A percentile compares a stretch with the other conserved stretches of the same genome.
Conservation (phyloP, 148 eudicot species). For the Rhododendron williamsianum region DNA sequence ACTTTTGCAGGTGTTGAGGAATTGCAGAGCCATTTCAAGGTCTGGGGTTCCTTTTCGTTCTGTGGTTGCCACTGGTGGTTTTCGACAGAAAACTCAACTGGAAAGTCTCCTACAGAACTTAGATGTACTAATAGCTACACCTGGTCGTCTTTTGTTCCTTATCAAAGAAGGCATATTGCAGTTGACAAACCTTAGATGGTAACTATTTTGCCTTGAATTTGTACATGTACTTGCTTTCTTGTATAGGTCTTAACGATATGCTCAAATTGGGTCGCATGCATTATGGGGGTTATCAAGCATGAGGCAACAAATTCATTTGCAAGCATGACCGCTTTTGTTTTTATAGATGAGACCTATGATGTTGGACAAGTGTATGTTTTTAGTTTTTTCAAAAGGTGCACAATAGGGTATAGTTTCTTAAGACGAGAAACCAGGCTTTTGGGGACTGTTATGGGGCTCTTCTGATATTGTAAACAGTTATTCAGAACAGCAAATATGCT, state of each 20-base stretch:
- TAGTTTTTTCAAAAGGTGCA: not conserved
- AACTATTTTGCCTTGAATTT: not conserved
- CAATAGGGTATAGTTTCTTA: not conserved
- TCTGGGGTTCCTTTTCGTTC: slow-evolving; percentile 90
- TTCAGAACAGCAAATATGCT: not conserved
- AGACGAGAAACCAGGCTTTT: not conserved
- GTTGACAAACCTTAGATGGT: slow-evolving; percentile 74
- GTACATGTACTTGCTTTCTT: not conserved
- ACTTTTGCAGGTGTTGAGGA: slow-evolving; percentile 62
- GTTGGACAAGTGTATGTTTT: not conserved
- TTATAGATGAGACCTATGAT: not conserved
- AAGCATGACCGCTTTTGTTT: not conserved
- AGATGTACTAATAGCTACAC: slow-evolving; percentile 90
- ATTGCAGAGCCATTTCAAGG: slow-evolving; percentile 80
- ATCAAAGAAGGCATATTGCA: slow-evolving; percentile 74
- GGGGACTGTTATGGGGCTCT: not conserved
- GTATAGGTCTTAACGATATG: not conserved
- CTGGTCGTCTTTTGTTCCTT: slow-evolving; percentile 84
- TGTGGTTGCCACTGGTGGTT: slow-evolving; percentile 94
- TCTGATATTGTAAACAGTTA: not conserved
- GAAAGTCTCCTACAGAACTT: slow-evolving; percentile 81
- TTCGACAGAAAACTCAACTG: slow-evolving; percentile 79
- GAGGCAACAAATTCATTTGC: not conserved
- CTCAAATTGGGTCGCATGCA: not conserved
- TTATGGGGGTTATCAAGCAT: not conserved